A percentile compares a stretch with the other conserved stretches of the same genome.
Conservation (phyloP, 192 early-diverging fungal species). For the Mortierella hygrophila region DNA sequence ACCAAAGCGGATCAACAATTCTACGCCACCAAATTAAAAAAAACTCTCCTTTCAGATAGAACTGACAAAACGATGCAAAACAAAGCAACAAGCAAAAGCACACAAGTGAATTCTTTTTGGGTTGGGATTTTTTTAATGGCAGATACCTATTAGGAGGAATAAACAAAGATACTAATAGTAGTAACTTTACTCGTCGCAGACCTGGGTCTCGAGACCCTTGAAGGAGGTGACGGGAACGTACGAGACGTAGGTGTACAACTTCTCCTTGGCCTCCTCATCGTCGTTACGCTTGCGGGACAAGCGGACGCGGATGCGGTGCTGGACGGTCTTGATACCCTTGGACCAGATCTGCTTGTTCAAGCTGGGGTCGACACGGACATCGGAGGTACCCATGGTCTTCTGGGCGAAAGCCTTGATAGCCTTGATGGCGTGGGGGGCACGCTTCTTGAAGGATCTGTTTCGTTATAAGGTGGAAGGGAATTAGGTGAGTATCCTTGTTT, state of each 20-base stretch:
- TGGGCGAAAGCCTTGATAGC: slow-evolving; percentile 91
- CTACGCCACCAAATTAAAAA: background rate
- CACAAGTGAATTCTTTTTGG: background rate
- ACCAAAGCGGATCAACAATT: background rate
- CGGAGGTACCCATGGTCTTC: slow-evolving; percentile 94
- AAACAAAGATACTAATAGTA: slow-evolving; percentile 15
- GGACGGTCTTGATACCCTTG: slow-evolving; percentile 92
- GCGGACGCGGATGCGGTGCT: slow-evolving; percentile 96
- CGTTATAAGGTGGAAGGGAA: background rate
- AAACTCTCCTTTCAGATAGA: too few species aligned
- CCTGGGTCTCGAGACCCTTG: slow-evolving; percentile 88
- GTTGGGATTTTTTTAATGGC: background rate
- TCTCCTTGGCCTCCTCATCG: slow-evolving; percentile 95
- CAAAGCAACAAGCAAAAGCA: background rate
- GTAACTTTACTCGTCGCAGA: slow-evolving; percentile 67
- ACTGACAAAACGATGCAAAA: too few species aligned
- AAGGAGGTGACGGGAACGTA: slow-evolving; percentile 88
- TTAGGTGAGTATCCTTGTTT: background rate
- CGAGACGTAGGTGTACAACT: slow-evolving; percentile 96
- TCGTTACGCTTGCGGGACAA: slow-evolving; percentile 97
- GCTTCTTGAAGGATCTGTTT: slow-evolving; percentile 94
- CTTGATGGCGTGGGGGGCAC: slow-evolving; percentile 96
- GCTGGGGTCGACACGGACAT: slow-evolving; percentile 95
- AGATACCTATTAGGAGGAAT: background rate
- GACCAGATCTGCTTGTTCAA: slow-evolving; percentile 98